Evolutionary conservation across 129 eudicot species (phyloP).

Genomic region (Smallanthus sonchifolius): DNA sequence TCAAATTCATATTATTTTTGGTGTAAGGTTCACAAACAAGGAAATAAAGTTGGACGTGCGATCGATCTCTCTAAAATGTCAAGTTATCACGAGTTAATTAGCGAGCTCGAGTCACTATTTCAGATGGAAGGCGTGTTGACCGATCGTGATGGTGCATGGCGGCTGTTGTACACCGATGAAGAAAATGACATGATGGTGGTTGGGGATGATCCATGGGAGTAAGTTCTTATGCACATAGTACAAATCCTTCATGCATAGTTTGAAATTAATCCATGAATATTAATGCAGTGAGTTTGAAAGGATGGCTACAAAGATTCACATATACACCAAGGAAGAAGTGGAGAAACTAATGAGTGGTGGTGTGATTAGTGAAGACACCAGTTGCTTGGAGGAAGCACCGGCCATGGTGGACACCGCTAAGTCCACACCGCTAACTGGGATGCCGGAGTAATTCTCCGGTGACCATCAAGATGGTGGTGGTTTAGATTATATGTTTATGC

Average conservation of each 20-base stretch:
- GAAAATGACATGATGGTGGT: constrained; percentile 92
- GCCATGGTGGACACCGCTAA: constrained; percentile 59
- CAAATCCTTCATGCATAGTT: not conserved
- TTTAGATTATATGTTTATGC: constrained; percentile 23
- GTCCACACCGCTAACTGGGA: constrained; percentile 34
- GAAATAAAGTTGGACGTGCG: constrained; percentile 87
- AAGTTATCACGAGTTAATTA: constrained; percentile 57
- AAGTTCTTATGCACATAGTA: constrained; percentile 26
- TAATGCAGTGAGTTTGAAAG: constrained; percentile 69
- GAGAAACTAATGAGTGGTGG: constrained; percentile 81
- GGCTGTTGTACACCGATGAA: constrained; percentile 62
- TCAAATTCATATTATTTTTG: not conserved
- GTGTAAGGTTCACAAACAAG: constrained; percentile 89
- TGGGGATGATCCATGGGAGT: constrained; percentile 89
- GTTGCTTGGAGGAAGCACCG: constrained; percentile 93
- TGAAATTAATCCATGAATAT: not conserved
- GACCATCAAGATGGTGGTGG: constrained; percentile 11
- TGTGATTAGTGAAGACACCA: constrained; percentile 69
- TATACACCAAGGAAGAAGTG: constrained; percentile 86
- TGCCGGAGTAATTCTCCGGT: constrained; percentile 15
- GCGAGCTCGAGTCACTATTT: constrained; percentile 76
- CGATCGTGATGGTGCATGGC: constrained; percentile 63
- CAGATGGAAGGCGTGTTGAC: constrained; percentile 69
- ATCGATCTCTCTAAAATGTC: constrained; percentile 70
- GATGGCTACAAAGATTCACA: constrained; percentile 77